Evolutionary conservation across 176 grass and related monocot genomes (phyloP).

Genomic region (Pontederia paniculata): DNA sequence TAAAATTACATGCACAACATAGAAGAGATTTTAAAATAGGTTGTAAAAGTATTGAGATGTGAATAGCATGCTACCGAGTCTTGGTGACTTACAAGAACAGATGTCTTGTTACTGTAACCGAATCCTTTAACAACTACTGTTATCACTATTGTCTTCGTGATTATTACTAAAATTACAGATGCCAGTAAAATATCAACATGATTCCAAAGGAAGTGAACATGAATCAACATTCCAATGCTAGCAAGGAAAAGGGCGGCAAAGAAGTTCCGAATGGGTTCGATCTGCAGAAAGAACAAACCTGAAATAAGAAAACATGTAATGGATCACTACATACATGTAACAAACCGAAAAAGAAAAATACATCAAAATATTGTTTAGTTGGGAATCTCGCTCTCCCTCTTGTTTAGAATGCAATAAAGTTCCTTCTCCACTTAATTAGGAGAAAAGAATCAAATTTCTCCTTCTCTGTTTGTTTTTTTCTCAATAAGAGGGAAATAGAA

Average conservation of each 20-base stretch:
- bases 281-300: constrained; percentile 97
- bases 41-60: background rate
- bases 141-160: constrained; percentile 75
- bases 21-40: background rate
- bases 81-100: constrained; percentile 70
- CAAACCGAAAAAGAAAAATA: background rate
- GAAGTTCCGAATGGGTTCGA: constrained; percentile 97
- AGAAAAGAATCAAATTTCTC: background rate
- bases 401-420: no score
- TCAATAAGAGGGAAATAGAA: no score
- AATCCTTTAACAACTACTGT: constrained; percentile 90
- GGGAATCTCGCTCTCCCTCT: no score
- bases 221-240: constrained; percentile 99
- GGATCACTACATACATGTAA: constrained; percentile 26
- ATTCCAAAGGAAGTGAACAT: constrained; percentile 98
- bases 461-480: background rate
- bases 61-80: no score
- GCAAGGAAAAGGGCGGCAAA: constrained; percentile 98
- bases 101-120: constrained; percentile 94
- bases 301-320: constrained; percentile 74
- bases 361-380: constrained; percentile 1
- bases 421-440: no score
- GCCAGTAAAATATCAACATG: constrained; percentile 99
- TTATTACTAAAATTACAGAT: constrained; percentile 94
- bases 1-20: constrained; percentile 1